phyloP scores from a whole-genome alignment of 179 eudicot genomes.

The Beta corolliflora region DNA sequence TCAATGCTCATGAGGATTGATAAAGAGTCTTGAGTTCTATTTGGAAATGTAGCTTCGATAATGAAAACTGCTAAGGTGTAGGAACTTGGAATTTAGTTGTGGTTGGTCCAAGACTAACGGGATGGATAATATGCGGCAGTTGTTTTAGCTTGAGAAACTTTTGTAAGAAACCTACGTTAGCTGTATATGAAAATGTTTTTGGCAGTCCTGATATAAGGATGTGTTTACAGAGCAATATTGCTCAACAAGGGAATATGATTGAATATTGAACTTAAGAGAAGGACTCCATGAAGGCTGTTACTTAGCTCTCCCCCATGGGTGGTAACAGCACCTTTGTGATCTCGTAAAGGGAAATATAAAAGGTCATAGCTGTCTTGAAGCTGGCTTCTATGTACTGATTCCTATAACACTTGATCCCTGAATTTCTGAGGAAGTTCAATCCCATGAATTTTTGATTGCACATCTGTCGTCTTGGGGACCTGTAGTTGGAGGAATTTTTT shows the following conservation, averaged over 20 bases:
- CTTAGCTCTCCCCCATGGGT: not conserved
- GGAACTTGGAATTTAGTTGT: not conserved
- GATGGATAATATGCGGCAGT: not conserved
- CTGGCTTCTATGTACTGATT: not conserved
- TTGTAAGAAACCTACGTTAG: not conserved
- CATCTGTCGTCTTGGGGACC: constrained; percentile 4
- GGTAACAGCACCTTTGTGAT: not conserved
- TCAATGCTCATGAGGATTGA: not conserved
- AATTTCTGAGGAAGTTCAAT: not conserved
- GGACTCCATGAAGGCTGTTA: too few species aligned
- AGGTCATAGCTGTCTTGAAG: not conserved
- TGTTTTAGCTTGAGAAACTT: not conserved
- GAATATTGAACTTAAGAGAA: not conserved
- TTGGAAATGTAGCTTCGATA: constrained; percentile 3
- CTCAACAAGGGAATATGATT: not conserved
- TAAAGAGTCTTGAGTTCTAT: not conserved
- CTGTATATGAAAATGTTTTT: too few species aligned
- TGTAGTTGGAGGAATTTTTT: not conserved
- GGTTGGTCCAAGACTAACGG: not conserved
- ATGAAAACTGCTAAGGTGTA: too few species aligned
- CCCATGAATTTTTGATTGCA: not conserved
- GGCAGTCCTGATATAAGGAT: not conserved
- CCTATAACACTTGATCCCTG: not conserved
- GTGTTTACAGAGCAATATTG: not conserved
- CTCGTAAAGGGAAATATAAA: not conserved